Evolutionary conservation across 1,284 basidiomycete genomes (phyloP).

Genomic region (Cryptococcus amylolentus): DNA sequence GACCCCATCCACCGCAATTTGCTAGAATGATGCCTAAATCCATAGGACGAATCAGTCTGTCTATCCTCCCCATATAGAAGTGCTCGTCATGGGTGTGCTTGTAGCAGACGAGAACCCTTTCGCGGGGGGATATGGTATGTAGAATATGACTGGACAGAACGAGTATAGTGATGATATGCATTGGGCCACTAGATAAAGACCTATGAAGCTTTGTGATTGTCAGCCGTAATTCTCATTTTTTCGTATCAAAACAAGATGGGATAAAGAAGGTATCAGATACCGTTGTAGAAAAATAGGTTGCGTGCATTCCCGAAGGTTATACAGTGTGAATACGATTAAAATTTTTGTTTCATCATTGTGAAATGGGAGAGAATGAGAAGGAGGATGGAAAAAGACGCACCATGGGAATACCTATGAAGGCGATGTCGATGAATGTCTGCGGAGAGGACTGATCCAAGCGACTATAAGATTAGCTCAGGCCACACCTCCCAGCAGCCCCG

Average conservation of each 20-base stretch:
- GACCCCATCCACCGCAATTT: slow-evolving; percentile 22
- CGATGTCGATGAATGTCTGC: slow-evolving; percentile 5
- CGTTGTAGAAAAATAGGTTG: slow-evolving; percentile 41
- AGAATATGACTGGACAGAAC: not conserved
- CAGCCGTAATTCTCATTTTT: not conserved
- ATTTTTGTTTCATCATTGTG: slow-evolving; percentile 44
- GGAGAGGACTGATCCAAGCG: slow-evolving; percentile 1
- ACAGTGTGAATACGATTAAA: slow-evolving; percentile 52
- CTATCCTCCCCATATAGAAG: slow-evolving; percentile 37
- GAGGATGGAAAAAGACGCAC: slow-evolving; percentile 17
- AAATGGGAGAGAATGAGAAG: slow-evolving; percentile 5
- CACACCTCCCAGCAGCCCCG: not conserved
- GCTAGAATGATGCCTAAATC: slow-evolving; percentile 40
- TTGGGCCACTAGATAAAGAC: not conserved
- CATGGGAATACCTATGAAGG: not conserved
- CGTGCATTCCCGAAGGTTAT: slow-evolving; percentile 42
- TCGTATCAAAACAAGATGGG: not conserved
- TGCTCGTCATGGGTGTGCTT: slow-evolving; percentile 22
- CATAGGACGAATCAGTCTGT: slow-evolving; percentile 31
- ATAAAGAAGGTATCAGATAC: slow-evolving; percentile 42
- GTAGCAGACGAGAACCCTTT: slow-evolving; percentile 34
- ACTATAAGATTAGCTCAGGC: slow-evolving; percentile 3
- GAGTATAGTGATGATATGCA: not conserved
- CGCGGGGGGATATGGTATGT: slow-evolving; percentile 25
- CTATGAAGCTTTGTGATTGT: not conserved